phyloP scores from a whole-genome alignment of 768 basidiomycete genomes.

The Leccinum subgranulosum region DNA sequence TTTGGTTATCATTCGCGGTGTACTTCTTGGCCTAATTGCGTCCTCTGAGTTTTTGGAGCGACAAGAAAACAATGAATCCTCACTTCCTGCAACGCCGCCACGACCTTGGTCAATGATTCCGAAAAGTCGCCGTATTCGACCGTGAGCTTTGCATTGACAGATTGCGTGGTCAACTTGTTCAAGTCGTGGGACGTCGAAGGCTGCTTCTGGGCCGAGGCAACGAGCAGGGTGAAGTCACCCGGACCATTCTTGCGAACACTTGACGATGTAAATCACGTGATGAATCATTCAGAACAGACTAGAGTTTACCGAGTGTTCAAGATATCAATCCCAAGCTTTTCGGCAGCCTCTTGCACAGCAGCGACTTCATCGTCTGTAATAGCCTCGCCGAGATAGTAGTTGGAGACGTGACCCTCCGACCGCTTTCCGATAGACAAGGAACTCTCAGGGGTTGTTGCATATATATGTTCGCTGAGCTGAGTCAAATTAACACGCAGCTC shows the following conservation, averaged over 20 bases:
- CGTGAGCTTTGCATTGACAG: slow-evolving; percentile 48
- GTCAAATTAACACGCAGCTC: slow-evolving; percentile 1
- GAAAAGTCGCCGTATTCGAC: slow-evolving; percentile 79
- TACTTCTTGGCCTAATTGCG: slow-evolving; percentile 63
- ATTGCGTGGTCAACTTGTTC: slow-evolving; percentile 45
- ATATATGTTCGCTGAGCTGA: slow-evolving; percentile 75
- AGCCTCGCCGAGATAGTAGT: slow-evolving; percentile 78
- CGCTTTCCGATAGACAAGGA: slow-evolving; percentile 80
- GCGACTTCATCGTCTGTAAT: slow-evolving; percentile 78
- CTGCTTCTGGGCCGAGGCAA: slow-evolving; percentile 62
- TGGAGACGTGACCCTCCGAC: slow-evolving; percentile 70
- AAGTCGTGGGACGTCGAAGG: slow-evolving; percentile 44
- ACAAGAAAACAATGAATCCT: background rate
- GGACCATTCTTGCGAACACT: slow-evolving; percentile 71
- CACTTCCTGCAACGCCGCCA: slow-evolving; percentile 59
- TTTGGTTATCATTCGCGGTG: slow-evolving; percentile 69
- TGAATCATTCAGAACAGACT: background rate
- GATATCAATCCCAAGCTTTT: slow-evolving; percentile 71
- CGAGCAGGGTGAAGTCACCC: slow-evolving; percentile 61
- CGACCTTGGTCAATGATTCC: slow-evolving; percentile 49
- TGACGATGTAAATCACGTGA: background rate
- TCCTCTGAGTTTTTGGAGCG: background rate
- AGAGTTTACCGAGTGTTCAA: slow-evolving; percentile 70
- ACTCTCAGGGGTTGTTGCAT: slow-evolving; percentile 59
- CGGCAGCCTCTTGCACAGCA: slow-evolving; percentile 69